Evolutionary conservation across 108 stramenopile species (phyloP), one percentile per base, ranked within the genome.

Genomic region (Cylindrotheca closterium): DNA sequence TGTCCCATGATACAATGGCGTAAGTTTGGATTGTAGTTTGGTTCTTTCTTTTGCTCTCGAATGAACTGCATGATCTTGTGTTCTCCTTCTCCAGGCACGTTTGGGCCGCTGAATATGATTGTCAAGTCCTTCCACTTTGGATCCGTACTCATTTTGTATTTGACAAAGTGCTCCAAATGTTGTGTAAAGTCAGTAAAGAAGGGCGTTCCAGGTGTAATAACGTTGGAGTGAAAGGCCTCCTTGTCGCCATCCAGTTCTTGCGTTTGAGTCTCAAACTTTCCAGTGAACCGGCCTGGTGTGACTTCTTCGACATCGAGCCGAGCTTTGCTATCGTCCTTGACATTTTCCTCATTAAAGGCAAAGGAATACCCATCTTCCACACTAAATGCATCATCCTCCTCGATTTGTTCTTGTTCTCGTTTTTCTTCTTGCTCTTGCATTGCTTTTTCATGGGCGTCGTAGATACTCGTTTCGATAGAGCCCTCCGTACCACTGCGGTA

Each of bases 11-110:
- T 89, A 77, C 97, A 98, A 80, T 99, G 99, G 1, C 94, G 75
- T 18, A 90, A 78, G 76, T 97, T 97, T 19, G 97, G 93, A 71
- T 95, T 67, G 67, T 94, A 94, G 58, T 79, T 84, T 15, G 81
- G 78, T 42, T 78, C 68, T 48, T 62, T 58, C 52, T 84, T 77
- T 66, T 90, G 77, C 54, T 81, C 75, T 3, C 97, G 84, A 34
- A 97, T 93, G 65, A 96, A 98, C 30, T 98, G 87, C 99, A 99
- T 98, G 51, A 99, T 97, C 77, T 99, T 99, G 82, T 99, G 99
- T 80, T 98, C 98, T 27, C 99, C 99, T 69, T 98, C 98, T 1
- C 99, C 98, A 4, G 99, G 99, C 15, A 98, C 97, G 47, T 99
- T 91, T n/a, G 96, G 95, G 4, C 99, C 99, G 29, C 87, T 89